Percentiles rank a stretch among this genome's conserved stretches.
These are phyloP conservation scores for Manihot esculenta DNA, from an alignment of 441 rosid species.

Conservation along the genomic window DNA sequence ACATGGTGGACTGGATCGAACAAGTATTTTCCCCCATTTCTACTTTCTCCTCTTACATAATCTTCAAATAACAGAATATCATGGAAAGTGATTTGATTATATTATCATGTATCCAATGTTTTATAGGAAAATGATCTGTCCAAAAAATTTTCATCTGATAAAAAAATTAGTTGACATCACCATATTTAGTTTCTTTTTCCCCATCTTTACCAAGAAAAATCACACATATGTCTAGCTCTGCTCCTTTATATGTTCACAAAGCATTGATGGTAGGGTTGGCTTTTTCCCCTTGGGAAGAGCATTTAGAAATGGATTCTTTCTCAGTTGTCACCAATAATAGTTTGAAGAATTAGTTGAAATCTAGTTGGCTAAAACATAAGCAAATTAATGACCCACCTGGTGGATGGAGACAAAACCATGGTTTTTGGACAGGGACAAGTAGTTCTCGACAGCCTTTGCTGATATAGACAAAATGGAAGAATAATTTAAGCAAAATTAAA, in stretches of 20 bases:
- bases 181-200: no score
- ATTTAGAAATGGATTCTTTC: neutral
- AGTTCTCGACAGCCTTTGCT: neutral
- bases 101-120: no score
- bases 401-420: neutral
- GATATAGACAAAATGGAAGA: neutral
- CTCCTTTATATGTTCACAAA: neutral
- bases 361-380: neutral
- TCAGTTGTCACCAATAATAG: neutral
- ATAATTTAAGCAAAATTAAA: neutral
- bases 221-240: neutral
- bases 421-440: neutral
- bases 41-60: no score
- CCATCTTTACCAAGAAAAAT: neutral
- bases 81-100: no score
- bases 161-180: no score
- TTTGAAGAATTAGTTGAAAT: neutral
- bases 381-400: neutral
- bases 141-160: no score
- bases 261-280: neutral
- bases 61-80: no score
- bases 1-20: no score
- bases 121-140: no score
- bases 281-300: neutral
- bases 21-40: no score